Evolutionary conservation across 208 protist genomes (phyloP).

Genomic region (Leishmania aethiopica): DNA sequence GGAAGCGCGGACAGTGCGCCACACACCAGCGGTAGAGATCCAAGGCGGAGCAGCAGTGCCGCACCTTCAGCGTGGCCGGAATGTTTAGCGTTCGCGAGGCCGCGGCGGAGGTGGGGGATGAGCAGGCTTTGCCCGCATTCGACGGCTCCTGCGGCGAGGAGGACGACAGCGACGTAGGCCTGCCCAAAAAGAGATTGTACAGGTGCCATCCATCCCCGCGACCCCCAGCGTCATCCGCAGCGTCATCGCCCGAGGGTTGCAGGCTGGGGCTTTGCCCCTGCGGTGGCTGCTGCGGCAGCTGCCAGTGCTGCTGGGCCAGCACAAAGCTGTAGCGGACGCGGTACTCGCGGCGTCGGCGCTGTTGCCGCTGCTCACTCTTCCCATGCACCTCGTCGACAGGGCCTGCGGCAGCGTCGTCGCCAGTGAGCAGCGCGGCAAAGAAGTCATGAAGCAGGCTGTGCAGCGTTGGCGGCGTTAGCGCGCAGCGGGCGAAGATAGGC

Average conservation of each 20-base stretch:
- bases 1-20: neutral
- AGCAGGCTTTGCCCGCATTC: neutral
- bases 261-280: constrained; percentile 5
- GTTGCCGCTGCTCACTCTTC: neutral
- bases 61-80: constrained; percentile 27
- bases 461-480: constrained; percentile 19
- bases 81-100: constrained; percentile 13
- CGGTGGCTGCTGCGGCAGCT: constrained; percentile 5
- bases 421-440: constrained; percentile 12
- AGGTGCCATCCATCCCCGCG: neutral
- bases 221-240: neutral
- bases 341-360: constrained; percentile 1
- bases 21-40: constrained; percentile 16
- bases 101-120: neutral
- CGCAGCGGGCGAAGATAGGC: constrained; percentile 16
- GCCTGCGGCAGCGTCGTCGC: neutral
- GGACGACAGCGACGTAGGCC: neutral
- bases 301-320: constrained; percentile 12
- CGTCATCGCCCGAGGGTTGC: neutral
- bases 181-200: neutral
- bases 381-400: neutral
- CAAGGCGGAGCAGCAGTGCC: constrained; percentile 24
- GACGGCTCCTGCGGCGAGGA: constrained; percentile 6
- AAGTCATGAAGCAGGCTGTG: constrained; percentile 13
- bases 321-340: constrained; percentile 32